phyloP scores from a whole-genome alignment of 306 rosid genomes.

The Boehmeria nivea region DNA sequence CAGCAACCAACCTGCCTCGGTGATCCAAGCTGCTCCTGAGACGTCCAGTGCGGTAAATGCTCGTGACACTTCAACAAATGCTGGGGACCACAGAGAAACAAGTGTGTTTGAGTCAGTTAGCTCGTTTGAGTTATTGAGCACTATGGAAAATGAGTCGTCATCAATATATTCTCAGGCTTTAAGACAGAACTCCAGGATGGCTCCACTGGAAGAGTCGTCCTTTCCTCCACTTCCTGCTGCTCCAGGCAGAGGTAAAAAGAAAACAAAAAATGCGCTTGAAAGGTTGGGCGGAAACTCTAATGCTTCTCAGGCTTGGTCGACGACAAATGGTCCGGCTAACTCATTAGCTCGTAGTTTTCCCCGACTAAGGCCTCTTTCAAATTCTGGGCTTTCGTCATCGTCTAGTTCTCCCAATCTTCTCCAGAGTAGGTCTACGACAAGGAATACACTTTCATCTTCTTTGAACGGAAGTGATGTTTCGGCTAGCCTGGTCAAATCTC shows the following conservation, averaged over 20 bases:
- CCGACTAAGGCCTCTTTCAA: slow-evolving; percentile 35
- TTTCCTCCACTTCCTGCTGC: slow-evolving; percentile 77
- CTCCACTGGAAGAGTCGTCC: slow-evolving; percentile 55
- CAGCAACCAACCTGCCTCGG: slow-evolving; percentile 57
- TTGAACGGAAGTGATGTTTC: no score
- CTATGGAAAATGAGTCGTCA: slow-evolving; percentile 44
- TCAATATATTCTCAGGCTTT: slow-evolving; percentile 71
- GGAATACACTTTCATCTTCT: not conserved
- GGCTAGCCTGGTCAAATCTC: no score
- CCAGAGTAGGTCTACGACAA: slow-evolving; percentile 1
- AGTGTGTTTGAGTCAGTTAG: slow-evolving; percentile 48
- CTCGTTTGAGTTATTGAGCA: slow-evolving; percentile 52
- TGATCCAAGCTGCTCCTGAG: slow-evolving; percentile 75
- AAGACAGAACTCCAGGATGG: slow-evolving; percentile 49
- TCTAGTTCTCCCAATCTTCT: slow-evolving; percentile 1
- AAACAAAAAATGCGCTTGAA: slow-evolving; percentile 41
- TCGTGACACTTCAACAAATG: slow-evolving; percentile 22
- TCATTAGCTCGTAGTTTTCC: slow-evolving; percentile 3
- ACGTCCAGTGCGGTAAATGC: slow-evolving; percentile 44
- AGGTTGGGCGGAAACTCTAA: slow-evolving; percentile 46
- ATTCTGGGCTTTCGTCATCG: slow-evolving; percentile 34
- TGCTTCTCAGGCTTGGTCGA: slow-evolving; percentile 69
- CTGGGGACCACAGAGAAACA: slow-evolving; percentile 37
- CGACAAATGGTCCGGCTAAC: slow-evolving; percentile 34
- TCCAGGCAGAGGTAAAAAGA: slow-evolving; percentile 46